A percentile compares a stretch with the other conserved stretches of the same genome.
phyloP scores from a whole-genome alignment of 2,329 filamentous ascomycete genomes.

The Aureobasidium sp. region DNA sequence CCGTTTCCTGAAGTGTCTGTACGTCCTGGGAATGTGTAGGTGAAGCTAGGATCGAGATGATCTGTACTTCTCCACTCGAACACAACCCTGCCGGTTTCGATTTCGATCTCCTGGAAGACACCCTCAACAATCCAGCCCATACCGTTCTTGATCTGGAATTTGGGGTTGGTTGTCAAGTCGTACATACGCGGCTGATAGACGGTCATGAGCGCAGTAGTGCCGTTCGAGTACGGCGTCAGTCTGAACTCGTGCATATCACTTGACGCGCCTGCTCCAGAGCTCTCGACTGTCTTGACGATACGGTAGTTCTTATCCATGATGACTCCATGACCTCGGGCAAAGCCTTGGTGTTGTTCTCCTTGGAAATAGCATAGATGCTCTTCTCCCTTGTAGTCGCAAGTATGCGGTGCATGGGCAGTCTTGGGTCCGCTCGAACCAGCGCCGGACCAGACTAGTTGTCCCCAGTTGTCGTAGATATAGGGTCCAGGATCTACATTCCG shows the following conservation, averaged over 20 bases:
- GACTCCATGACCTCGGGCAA: constrained; percentile 44
- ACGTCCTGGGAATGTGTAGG: constrained; percentile 37
- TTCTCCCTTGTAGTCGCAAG: constrained; percentile 40
- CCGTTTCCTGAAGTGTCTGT: constrained; percentile 40
- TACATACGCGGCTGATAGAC: constrained; percentile 33
- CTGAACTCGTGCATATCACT: constrained; percentile 48
- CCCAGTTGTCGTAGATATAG: constrained; percentile 45
- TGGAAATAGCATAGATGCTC: constrained; percentile 47
- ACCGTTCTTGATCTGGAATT: constrained; percentile 32
- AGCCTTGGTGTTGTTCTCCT: constrained; percentile 44
- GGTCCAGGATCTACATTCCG: constrained; percentile 41
- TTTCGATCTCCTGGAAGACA: constrained; percentile 48
- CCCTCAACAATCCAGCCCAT: constrained; percentile 46
- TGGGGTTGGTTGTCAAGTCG: constrained; percentile 37
- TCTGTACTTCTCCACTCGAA: constrained; percentile 54
- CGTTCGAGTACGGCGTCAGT: constrained; percentile 35
- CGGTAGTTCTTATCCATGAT: constrained; percentile 45
- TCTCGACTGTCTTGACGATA: constrained; percentile 40
- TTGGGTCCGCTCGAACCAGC: constrained; percentile 42
- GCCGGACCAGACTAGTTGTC: constrained; percentile 44
- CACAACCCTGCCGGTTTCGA: constrained; percentile 46
- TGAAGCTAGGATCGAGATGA: constrained; percentile 45
- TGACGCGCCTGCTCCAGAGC: constrained; percentile 31
- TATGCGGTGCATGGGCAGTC: constrained; percentile 41
- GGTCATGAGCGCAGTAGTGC: constrained; percentile 32